These are phyloP conservation scores for Lactarius sanguifluus DNA, from an alignment of 768 basidiomycete genomes.

Conservation along the genomic window DNA sequence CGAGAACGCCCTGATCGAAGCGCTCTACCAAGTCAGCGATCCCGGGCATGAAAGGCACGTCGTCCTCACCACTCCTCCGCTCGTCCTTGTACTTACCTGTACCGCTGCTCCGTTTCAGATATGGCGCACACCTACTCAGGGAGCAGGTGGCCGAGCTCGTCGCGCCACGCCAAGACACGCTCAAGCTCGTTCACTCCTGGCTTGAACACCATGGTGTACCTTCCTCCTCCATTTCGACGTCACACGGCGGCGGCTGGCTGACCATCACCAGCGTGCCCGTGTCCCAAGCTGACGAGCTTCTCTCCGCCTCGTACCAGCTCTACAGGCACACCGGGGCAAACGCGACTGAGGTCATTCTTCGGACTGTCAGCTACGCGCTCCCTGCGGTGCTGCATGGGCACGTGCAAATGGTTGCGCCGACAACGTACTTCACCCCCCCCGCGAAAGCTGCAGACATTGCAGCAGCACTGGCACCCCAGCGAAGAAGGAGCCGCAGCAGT, in stretches of 20 bases:
- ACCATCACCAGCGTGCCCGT: neutral
- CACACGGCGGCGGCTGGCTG: neutral
- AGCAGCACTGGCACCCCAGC: neutral
- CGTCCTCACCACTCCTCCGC: neutral
- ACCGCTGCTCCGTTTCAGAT: neutral
- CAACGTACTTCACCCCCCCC: neutral
- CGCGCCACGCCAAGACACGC: neutral
- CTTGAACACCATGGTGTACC: neutral
- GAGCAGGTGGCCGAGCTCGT: neutral
- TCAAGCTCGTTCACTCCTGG: neutral
- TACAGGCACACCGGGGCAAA: neutral
- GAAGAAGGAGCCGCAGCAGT: neutral
- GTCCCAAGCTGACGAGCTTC: neutral
- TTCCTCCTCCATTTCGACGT: neutral
- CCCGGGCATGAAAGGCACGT: neutral
- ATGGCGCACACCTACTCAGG: neutral
- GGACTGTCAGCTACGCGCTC: neutral
- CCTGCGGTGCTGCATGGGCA: neutral
- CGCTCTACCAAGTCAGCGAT: neutral
- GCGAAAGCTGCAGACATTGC: neutral
- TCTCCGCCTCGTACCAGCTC: neutral
- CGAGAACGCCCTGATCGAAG: neutral
- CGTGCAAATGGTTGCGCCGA: neutral
- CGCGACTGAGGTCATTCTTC: neutral
- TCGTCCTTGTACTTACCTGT: neutral